Conservation (phyloP, 208 protist genomes). For the Porcisia hertigi region DNA sequence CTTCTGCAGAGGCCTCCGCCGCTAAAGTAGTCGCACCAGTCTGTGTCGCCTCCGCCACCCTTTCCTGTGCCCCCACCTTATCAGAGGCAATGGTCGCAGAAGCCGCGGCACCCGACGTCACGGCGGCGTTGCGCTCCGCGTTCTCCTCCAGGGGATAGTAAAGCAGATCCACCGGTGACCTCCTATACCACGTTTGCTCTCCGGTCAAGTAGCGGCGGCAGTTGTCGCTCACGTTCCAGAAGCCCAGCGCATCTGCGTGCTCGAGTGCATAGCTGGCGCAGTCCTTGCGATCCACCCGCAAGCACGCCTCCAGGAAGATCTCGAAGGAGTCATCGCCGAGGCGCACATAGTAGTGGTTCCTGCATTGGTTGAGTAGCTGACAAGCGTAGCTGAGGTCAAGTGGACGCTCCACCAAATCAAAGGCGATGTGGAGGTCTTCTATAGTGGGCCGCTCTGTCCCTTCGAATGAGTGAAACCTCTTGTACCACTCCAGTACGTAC, state of each 20-base stretch:
- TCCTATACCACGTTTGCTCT: slow-evolving; percentile 87
- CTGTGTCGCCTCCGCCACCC: not conserved
- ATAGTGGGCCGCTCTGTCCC: slow-evolving; percentile 77
- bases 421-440: slow-evolving; percentile 89
- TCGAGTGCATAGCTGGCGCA: slow-evolving; percentile 79
- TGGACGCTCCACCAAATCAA: slow-evolving; percentile 89
- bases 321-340: slow-evolving; percentile 78
- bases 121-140: slow-evolving; percentile 54
- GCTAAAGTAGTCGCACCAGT: not conserved
- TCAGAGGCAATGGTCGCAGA: not conserved
- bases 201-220: slow-evolving; percentile 70
- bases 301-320: slow-evolving; percentile 88
- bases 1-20: slow-evolving; percentile 2
- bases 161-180: slow-evolving; percentile 67
- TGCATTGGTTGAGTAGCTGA: slow-evolving; percentile 85
- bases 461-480: slow-evolving; percentile 80
- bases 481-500: slow-evolving; percentile 89
- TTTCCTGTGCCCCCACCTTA: not conserved
- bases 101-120: not conserved
- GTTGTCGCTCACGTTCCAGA: slow-evolving; percentile 87
- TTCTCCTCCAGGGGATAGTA: slow-evolving; percentile 89
- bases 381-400: slow-evolving; percentile 91
- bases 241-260: slow-evolving; percentile 79
- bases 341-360: slow-evolving; percentile 82
- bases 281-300: slow-evolving; percentile 89